Evolutionary conservation across 192 early-diverging fungal species (phyloP).

Genomic region (Globomyces pollinis-pini): DNA sequence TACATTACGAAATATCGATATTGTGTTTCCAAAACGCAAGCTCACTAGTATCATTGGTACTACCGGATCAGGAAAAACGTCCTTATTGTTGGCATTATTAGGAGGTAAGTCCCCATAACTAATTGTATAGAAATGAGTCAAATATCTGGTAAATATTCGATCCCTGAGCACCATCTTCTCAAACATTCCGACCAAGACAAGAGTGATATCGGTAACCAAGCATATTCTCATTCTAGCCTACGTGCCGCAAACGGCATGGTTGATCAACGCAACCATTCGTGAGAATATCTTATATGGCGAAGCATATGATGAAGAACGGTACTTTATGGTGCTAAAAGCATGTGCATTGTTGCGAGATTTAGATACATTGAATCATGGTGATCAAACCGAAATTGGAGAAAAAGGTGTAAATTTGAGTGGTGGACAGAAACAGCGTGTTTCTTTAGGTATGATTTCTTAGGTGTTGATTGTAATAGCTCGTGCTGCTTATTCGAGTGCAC

Average conservation of each 20-base stretch:
- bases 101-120: conserved; percentile 26
- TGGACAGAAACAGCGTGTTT: conserved; percentile 79
- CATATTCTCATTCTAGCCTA: conserved; percentile 60
- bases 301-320: conserved; percentile 44
- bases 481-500: conserved; percentile 65
- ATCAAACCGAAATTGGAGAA: conserved; percentile 56
- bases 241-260: conserved; percentile 58
- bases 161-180: background rate
- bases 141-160: conserved; percentile 29
- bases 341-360: conserved; percentile 62
- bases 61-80: conserved; percentile 74
- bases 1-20: conserved; percentile 49
- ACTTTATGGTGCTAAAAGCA: conserved; percentile 52
- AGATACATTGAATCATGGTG: conserved; percentile 21
- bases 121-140: conserved; percentile 45
- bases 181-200: background rate
- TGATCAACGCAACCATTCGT: conserved; percentile 52
- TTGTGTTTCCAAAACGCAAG: conserved; percentile 64
- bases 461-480: no score
- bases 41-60: conserved; percentile 73
- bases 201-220: conserved; percentile 13
- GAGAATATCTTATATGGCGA: conserved; percentile 64
- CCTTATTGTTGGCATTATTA: conserved; percentile 65
- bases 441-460: no score
- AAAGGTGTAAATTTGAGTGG: conserved; percentile 74